Evolutionary conservation across 495 filamentous ascomycete species (phyloP), one percentile per base, ranked within the genome.

Genomic region (Penicillium antarcticum): DNA sequence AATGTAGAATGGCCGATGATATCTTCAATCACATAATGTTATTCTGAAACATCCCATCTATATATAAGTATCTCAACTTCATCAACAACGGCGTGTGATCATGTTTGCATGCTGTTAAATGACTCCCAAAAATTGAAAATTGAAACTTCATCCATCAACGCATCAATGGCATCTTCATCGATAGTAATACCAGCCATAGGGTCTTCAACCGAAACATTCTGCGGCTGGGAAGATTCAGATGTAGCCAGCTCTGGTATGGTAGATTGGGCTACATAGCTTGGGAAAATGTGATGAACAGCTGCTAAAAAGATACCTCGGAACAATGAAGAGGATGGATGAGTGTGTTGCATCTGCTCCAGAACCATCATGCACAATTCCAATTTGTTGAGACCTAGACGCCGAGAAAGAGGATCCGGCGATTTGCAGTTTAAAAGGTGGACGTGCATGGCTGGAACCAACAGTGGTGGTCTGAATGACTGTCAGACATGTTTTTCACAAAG

Each of bases 301-400:
- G 60, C 63, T 13, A 54, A 36, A 41, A 70, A 72, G 6, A 72
- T 62, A 4, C 53, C 66, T 1, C 64, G 66, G 35, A 65, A 70
- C 1, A 72, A 47, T 4, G 67, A 72, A 24, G 62, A 67, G 2
- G 60, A 58, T 0, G 65, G 61, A 37, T 74, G 72, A 2, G 64
- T 66, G 9, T 70, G 57, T 38, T 68, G 65, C 32, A 75, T 43
- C 44, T 74, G 60, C 18, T 70, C 62, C 53, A 75, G 42, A 23
- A 75, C 58, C 46, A 75, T 52, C 72, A 75, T 74, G 44, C 68
- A 71, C 21, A 70, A 44, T 33, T 71, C 58, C 10, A 75, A 61
- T 45, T 74, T 75, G 50, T 69, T 74, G 0, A 69, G 61, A 6
- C 66, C 48, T 17, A 75, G 60, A 6, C 66, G 56, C n/a, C 63